Base-by-base conservation (phyloP, 306 rosid genomes). In the Castanea sativa region DNA sequence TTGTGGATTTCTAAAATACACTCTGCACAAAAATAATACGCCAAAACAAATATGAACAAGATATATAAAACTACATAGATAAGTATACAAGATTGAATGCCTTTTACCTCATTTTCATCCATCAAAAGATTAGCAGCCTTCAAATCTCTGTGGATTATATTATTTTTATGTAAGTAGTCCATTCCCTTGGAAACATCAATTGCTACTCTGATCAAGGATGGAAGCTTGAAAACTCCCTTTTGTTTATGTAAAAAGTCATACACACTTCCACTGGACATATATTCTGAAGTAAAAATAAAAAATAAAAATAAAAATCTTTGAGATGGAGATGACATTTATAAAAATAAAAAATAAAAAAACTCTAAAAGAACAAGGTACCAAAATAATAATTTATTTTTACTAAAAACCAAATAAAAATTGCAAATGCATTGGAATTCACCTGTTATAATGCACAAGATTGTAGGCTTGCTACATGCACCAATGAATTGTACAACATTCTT, bases 401-500 rank as follows among this genome's bases (percentile, higher is more conserved):
- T 21, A 20, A 21, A 35, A 68, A 13, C 65, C 41, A 38, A 79
- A 9, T 6, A 38, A 61, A 52, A 73, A 35, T 73, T 33, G 41
- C 21, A 69, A 74, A 78, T 10, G 75, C 73, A 77, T 67, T 30
- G 71, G 51, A 75, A 64, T 55, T 87, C 80, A 96, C 99, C 99
- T 88, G 98, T 96, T 71, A 96, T 87, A 73, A 96, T 96, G 86
- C 98, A 93, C 83, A 96, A 80, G 81, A 87, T 83, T 67, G 98
- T 96, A 69, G 89, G 90, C 84, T 88, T 91, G 55, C 98, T 96
- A 73, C 99, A 96, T 74, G 98, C 99, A 83, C 98, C 99, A 16
- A 96, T 96, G 88, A 96, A 96, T 79, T 96, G 99, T 49, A 96
- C 99, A 84, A 96, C 98, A 85, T 96, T 96, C 90, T 93, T 96